Conservation (phyloP, 164 flowering plant species). For the Tetracentron sinense region DNA sequence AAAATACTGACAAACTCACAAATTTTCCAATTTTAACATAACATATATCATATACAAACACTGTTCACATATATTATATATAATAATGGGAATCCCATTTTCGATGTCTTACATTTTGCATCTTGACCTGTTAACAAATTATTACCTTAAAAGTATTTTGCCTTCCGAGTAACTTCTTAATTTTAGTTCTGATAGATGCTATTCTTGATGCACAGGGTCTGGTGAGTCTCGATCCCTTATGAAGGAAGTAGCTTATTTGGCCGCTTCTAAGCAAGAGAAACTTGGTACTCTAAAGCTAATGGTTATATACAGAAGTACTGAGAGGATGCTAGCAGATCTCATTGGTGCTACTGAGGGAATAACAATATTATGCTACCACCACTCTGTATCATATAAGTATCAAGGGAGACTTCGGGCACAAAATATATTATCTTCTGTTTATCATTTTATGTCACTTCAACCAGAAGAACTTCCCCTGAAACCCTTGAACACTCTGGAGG, state of each 20-base stretch:
- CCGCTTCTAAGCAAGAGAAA: constrained; percentile 27
- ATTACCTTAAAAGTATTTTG: not conserved
- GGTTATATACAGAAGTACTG: constrained; percentile 54
- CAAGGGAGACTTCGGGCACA: constrained; percentile 56
- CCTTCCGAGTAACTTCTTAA: not conserved
- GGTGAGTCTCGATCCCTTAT: constrained; percentile 84
- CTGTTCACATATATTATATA: too few species aligned
- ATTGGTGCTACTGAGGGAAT: constrained; percentile 63
- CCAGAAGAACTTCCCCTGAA: constrained; percentile 66
- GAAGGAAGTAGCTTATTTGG: constrained; percentile 45
- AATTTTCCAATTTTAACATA: too few species aligned
- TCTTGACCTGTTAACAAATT: not conserved
- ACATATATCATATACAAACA: too few species aligned
- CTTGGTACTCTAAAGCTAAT: constrained; percentile 48
- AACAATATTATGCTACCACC: constrained; percentile 52
- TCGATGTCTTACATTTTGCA: too few species aligned
- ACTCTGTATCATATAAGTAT: constrained; percentile 64
- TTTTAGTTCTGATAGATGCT: constrained; percentile 2
- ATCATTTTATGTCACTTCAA: constrained; percentile 37
- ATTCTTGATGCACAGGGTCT: constrained; percentile 52
- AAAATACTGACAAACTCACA: too few species aligned
- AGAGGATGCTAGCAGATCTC: constrained; percentile 61
- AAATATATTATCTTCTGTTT: constrained; percentile 50
- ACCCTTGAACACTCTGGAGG: constrained; percentile 37
- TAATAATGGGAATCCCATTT: too few species aligned